Percentiles rank a stretch among this genome's conserved stretches.
phyloP scores from a whole-genome alignment of 176 grass and related monocot species.

The Musa troglodytarum region DNA sequence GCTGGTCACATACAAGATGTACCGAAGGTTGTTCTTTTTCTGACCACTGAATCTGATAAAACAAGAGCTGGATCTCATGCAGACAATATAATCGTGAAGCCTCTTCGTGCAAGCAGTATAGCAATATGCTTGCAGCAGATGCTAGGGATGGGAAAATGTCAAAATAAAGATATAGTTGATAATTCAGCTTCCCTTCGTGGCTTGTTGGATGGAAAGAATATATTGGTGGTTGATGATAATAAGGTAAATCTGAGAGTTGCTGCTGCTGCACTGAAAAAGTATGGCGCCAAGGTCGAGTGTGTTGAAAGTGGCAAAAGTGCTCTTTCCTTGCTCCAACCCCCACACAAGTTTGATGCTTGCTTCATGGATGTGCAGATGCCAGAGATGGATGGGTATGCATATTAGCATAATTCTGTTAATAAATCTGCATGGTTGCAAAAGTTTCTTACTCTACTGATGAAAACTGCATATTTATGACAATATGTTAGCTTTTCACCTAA shows the following conservation, averaged over 20 bases:
- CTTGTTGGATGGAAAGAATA: conserved; percentile 67
- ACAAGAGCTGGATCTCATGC: conserved; percentile 31
- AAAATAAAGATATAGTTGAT: conserved; percentile 43
- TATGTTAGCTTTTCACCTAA: too few relatives aligned
- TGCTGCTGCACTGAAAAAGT: conserved; percentile 80
- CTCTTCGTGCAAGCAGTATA: conserved; percentile 71
- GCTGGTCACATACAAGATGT: conserved; percentile 22
- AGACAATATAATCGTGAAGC: conserved; percentile 71
- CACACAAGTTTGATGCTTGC: conserved; percentile 85
- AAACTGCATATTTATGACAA: neutral
- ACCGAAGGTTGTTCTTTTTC: conserved; percentile 61
- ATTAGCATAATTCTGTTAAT: neutral
- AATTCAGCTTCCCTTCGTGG: conserved; percentile 40
- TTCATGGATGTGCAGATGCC: conserved; percentile 99
- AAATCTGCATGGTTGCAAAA: neutral
- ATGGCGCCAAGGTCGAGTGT: conserved; percentile 74
- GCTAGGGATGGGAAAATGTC: conserved; percentile 53
- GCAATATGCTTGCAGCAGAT: conserved; percentile 67
- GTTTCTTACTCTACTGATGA: neutral
- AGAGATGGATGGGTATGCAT: conserved; percentile 95
- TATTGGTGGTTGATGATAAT: conserved; percentile 97
- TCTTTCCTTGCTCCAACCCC: conserved; percentile 62
- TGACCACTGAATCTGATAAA: conserved; percentile 45
- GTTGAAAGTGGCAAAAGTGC: conserved; percentile 88
- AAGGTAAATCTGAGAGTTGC: conserved; percentile 94